phyloP scores from a whole-genome alignment of 345 rosid genomes.

The Gynandropsis gynandra region DNA sequence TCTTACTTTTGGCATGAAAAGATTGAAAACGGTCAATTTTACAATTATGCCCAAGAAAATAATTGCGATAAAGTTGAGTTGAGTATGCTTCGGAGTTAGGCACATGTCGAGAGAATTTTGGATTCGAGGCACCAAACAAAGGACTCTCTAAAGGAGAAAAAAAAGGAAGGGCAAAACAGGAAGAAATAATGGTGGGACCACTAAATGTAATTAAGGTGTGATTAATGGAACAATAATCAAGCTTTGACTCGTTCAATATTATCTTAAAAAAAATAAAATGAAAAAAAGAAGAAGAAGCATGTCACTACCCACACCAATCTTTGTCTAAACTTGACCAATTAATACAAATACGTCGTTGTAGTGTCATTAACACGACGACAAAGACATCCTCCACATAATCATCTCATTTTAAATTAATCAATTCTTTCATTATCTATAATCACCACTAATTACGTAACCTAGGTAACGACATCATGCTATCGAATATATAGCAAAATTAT shows the following conservation, averaged over 20 bases:
- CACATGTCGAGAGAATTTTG: slow-evolving; percentile 19
- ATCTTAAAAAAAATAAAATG: no score
- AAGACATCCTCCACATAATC: slow-evolving; percentile 22
- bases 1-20: no score
- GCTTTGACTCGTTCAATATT: no score
- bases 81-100: slow-evolving; percentile 16
- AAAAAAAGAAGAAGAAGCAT: slow-evolving; percentile 4
- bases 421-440: neutral
- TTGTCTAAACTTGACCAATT: slow-evolving; percentile 13
- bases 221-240: no score
- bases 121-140: slow-evolving; percentile 13
- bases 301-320: slow-evolving; percentile 4
- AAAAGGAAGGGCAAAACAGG: no score
- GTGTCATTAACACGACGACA: slow-evolving; percentile 31
- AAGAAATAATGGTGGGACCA: no score
- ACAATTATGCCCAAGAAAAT: slow-evolving; percentile 2
- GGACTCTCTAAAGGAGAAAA: no score
- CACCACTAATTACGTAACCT: no score
- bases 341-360: slow-evolving; percentile 18
- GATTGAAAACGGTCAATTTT: neutral
- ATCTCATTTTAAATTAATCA: slow-evolving; percentile 17
- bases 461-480: neutral
- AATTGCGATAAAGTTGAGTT: slow-evolving; percentile 21
- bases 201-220: no score
- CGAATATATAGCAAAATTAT: neutral